Conservation (phyloP, 2,329 filamentous ascomycete species). For the Verticillium nonalfalfae region DNA sequence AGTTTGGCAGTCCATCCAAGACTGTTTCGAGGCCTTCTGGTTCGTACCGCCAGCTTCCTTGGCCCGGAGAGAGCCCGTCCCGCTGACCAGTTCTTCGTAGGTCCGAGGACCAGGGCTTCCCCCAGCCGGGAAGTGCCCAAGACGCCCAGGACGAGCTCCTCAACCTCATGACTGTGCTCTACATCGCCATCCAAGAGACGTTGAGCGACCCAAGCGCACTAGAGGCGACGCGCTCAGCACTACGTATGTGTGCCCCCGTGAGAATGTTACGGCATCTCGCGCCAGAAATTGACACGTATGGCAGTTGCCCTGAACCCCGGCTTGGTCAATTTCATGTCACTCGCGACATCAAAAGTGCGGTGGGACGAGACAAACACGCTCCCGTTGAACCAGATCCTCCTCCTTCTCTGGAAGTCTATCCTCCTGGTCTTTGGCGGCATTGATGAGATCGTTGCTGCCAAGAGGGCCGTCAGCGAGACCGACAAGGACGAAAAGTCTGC, state of each 20-base stretch:
- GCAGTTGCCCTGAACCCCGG: slow-evolving; percentile 56
- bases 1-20: slow-evolving; percentile 44
- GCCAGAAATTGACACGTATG: slow-evolving; percentile 9
- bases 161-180: slow-evolving; percentile 58
- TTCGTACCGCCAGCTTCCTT: slow-evolving; percentile 21
- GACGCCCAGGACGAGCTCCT: slow-evolving; percentile 54
- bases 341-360: slow-evolving; percentile 59
- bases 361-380: slow-evolving; percentile 63
- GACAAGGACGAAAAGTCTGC: slow-evolving; percentile 55
- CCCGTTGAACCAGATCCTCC: slow-evolving; percentile 59
- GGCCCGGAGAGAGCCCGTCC: slow-evolving; percentile 13
- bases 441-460: slow-evolving; percentile 65
- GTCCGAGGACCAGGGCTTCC: slow-evolving; percentile 38
- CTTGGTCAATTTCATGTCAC: slow-evolving; percentile 66
- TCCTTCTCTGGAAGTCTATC: slow-evolving; percentile 89
- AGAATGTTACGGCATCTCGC: too few relatives aligned
- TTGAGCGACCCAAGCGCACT: slow-evolving; percentile 46
- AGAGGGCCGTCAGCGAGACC: slow-evolving; percentile 62
- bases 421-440: slow-evolving; percentile 80
- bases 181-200: slow-evolving; percentile 51
- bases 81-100: slow-evolving; percentile 18
- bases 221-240: slow-evolving; percentile 36
- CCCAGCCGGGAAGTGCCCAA: slow-evolving; percentile 32
- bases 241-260: slow-evolving; percentile 35
- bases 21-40: slow-evolving; percentile 47